Evolutionary conservation across 1,284 basidiomycete species (phyloP).

Genomic region (Lentinus polychrous): DNA sequence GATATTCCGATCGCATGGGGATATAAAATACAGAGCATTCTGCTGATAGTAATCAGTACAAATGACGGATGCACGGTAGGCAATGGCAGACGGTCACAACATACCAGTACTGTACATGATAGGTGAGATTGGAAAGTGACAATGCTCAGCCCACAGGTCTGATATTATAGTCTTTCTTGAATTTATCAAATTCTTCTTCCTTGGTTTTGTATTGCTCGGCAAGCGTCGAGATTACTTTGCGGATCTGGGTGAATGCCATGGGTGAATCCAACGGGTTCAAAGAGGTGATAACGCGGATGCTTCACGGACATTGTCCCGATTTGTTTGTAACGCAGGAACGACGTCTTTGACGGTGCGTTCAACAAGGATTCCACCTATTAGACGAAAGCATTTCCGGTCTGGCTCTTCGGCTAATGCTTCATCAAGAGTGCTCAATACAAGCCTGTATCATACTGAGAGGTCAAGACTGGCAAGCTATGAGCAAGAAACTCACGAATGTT

Average conservation of each 20-base stretch:
- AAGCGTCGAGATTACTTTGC: conserved; percentile 69
- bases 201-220: conserved; percentile 83
- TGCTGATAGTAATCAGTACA: too few species aligned
- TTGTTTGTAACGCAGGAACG: conserved; percentile 82
- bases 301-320: conserved; percentile 68
- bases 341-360: conserved; percentile 96
- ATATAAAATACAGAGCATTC: too few species aligned
- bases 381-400: conserved; percentile 90
- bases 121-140: background rate
- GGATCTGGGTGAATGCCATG: conserved; percentile 48
- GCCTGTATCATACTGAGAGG: conserved; percentile 35
- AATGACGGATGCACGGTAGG: too few species aligned
- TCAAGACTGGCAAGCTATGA: background rate
- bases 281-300: background rate
- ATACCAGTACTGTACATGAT: background rate
- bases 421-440: conserved; percentile 85
- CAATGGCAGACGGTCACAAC: background rate
- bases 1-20: too few species aligned
- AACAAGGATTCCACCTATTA: conserved; percentile 94
- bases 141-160: conserved; percentile 34
- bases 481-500: conserved; percentile 59
- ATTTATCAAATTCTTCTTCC: conserved; percentile 78
- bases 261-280: background rate
- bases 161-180: conserved; percentile 81
- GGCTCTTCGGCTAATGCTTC: conserved; percentile 77